Evolutionary conservation across 441 rosid species (phyloP).

Genomic region (Erysimum pusillum): DNA sequence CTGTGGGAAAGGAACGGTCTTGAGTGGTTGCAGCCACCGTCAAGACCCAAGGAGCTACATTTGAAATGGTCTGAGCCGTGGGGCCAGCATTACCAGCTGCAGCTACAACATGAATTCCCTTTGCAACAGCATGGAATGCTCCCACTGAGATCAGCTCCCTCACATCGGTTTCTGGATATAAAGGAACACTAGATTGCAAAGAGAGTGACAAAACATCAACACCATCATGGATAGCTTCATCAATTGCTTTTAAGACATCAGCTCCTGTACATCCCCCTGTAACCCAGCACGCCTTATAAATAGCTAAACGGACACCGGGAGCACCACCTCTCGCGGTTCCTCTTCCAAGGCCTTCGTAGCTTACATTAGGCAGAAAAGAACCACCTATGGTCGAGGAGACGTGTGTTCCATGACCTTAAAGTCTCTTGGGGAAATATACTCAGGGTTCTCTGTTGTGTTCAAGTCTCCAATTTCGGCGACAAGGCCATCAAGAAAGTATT

Average conservation of each 20-base stretch:
- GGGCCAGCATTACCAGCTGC: conserved; percentile 52
- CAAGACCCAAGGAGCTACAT: conserved; percentile 52
- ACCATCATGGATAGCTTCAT: conserved; percentile 54
- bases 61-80: conserved; percentile 32
- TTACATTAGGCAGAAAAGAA: conserved; percentile 50
- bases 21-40: conserved; percentile 53
- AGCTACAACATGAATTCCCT: conserved; percentile 36
- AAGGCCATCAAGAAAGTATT: conserved; percentile 47
- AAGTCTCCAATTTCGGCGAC: background rate
- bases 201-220: conserved; percentile 52
- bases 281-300: conserved; percentile 73
- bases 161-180: conserved; percentile 43
- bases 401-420: conserved; percentile 71
- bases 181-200: conserved; percentile 38
- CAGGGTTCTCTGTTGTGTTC: conserved; percentile 22
- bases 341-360: conserved; percentile 54
- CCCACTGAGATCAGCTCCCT: conserved; percentile 41
- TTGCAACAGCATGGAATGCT: conserved; percentile 43
- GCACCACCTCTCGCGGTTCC: conserved; percentile 70
- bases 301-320: conserved; percentile 62
- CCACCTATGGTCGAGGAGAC: conserved; percentile 64
- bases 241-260: conserved; percentile 68
- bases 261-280: conserved; percentile 50
- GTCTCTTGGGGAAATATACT: conserved; percentile 62
- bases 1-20: conserved; percentile 48